These are phyloP conservation scores for Hyphochytrium catenoides DNA, from an alignment of 352 stramenopile species.

Conservation along the genomic window DNA sequence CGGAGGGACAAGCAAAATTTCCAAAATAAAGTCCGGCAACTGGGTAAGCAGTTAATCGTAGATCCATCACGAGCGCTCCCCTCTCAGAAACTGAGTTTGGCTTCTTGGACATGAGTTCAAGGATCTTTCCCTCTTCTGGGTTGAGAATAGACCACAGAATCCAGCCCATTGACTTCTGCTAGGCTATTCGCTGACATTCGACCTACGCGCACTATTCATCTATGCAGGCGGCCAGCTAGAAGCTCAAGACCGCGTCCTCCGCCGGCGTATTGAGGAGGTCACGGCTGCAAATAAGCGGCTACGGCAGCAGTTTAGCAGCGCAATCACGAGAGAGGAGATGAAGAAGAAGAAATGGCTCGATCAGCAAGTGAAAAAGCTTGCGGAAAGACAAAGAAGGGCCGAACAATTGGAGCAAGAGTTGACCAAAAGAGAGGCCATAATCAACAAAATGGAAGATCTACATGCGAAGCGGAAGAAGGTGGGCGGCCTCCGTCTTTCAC, in stretches of 20 bases:
- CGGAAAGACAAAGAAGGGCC: slow-evolving; percentile 50
- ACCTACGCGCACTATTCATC: too few species aligned
- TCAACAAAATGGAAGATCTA: slow-evolving; percentile 47
- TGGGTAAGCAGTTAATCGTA: too few species aligned
- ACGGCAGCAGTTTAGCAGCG: slow-evolving; percentile 39
- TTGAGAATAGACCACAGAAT: too few species aligned
- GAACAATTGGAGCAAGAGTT: slow-evolving; percentile 46
- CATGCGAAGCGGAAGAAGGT: slow-evolving; percentile 41
- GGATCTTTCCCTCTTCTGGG: too few species aligned
- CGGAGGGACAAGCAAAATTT: slow-evolving; percentile 57
- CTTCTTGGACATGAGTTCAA: too few species aligned
- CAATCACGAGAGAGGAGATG: not conserved
- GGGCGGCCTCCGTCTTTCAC: too few species aligned
- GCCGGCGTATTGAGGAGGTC: slow-evolving; percentile 62
- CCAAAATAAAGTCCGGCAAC: too few species aligned
- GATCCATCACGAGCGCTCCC: too few species aligned
- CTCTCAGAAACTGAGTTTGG: too few species aligned
- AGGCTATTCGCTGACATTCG: too few species aligned
- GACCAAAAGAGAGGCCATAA: slow-evolving; percentile 22
- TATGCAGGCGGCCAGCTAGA: slow-evolving; percentile 51
- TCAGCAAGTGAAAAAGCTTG: slow-evolving; percentile 46
- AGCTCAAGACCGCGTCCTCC: slow-evolving; percentile 53
- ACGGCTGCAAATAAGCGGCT: slow-evolving; percentile 37
- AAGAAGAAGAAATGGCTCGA: slow-evolving; percentile 48
- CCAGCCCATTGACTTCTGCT: too few species aligned